A percentile compares a stretch with the other conserved stretches of the same genome.
Evolutionary conservation across 495 filamentous ascomycete species (phyloP).

Genomic region (Podospora conica): DNA sequence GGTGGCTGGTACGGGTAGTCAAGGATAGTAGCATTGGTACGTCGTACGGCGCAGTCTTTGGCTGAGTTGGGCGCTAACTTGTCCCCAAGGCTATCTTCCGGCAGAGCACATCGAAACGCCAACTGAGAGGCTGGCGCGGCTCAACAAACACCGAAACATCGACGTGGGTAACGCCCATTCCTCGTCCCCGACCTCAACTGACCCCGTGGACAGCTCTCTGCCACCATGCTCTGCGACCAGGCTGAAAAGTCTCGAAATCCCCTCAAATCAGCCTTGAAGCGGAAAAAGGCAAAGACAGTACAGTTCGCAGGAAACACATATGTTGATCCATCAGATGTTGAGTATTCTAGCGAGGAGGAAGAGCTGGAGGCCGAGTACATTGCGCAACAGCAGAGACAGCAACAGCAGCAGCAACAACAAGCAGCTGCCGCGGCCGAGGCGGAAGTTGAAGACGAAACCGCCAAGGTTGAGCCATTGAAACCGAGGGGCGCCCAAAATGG

Average conservation of each 20-base stretch:
- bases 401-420: slow-evolving; percentile 32
- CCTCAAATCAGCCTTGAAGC: slow-evolving; percentile 80
- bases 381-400: slow-evolving; percentile 34
- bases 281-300: slow-evolving; percentile 83
- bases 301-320: slow-evolving; percentile 82
- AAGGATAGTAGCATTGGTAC: slow-evolving; percentile 96
- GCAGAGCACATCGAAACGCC: slow-evolving; percentile 99
- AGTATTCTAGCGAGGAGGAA: slow-evolving; percentile 87
- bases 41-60: slow-evolving; percentile 12
- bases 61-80: slow-evolving; percentile 13
- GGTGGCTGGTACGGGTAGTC: slow-evolving; percentile 96
- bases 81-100: slow-evolving; percentile 73
- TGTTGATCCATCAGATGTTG: slow-evolving; percentile 83
- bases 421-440: slow-evolving; percentile 19
- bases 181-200: neutral
- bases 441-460: slow-evolving; percentile 39
- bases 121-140: slow-evolving; percentile 82
- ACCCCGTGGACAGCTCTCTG: slow-evolving; percentile 59
- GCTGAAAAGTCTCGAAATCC: slow-evolving; percentile 83
- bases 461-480: slow-evolving; percentile 45
- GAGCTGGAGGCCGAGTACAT: slow-evolving; percentile 37
- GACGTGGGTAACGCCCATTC: slow-evolving; percentile 57
- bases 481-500: slow-evolving; percentile 33
- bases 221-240: slow-evolving; percentile 90
- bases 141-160: slow-evolving; percentile 98